Evolutionary conservation across 805 yeast species (phyloP), one percentile per base, ranked within the genome.

Genomic region (Nakazawaea ernobii): DNA sequence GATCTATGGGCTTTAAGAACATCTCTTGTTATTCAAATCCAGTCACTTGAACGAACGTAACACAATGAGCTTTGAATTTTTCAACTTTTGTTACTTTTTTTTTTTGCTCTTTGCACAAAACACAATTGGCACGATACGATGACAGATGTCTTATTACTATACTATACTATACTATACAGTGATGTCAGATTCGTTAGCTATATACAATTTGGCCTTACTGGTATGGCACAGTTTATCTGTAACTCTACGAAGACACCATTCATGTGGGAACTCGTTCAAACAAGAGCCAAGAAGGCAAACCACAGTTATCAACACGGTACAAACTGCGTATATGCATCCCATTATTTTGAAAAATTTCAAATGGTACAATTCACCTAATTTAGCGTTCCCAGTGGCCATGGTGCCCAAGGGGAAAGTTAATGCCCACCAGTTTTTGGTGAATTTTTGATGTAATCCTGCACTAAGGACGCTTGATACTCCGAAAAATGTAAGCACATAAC

Each of bases 381-480:
- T 75, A 7, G 69, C 61, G 48, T 79, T 73, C 1, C 89, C 79
- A 9, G 84, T 59, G 0, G 84, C 71, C 83, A 86, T 80, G 0
- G 94, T 87, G 1, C 96, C 97, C 56, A 88, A 57, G 2, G 96
- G 97, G 82, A 90, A 90, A 53, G 96, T 86, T 70, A 86, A 77
- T n/a, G 89, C 81, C 96, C 96, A 86, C 79, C 80, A 80, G 1
- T 77, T 73, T 52, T 72, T 70, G 28, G 71, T 67, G 66, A 79
- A 82, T 32, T 53, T 29, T 13, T 33, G 15, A 6, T 38, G 43
- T 4, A 35, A 17, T 26, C 41, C 44, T 6, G 32, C 10, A 35
- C 37, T 35, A 9, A 48, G 15, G 4, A 35, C 33, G 10, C 42
- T 20, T 5, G 46, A 6, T 2, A 33, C 15, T 9, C 44, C 47